phyloP scores from a whole-genome alignment of 1,284 basidiomycete genomes.

The Ceratorhiza oryzae-sativae region DNA sequence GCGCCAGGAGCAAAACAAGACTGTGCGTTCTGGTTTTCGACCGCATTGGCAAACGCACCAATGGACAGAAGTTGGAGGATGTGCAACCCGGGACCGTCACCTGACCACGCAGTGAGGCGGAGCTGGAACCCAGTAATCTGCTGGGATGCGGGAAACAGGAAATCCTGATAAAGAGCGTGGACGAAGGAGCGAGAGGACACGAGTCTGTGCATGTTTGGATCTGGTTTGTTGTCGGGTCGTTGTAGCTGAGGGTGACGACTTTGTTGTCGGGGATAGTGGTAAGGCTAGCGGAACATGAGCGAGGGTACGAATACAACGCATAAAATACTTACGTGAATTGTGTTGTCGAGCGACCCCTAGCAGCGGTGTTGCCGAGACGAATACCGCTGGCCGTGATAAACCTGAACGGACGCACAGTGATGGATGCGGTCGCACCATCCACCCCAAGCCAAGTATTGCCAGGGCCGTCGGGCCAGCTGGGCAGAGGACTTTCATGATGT shows the following conservation, averaged over 20 bases:
- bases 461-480: slow-evolving; percentile 80
- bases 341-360: slow-evolving; percentile 78
- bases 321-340: slow-evolving; percentile 75
- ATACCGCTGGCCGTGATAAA: slow-evolving; percentile 79
- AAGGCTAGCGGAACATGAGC: slow-evolving; percentile 58
- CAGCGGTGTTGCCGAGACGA: slow-evolving; percentile 90
- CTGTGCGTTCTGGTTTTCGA: slow-evolving; percentile 63
- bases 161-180: slow-evolving; percentile 86
- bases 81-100: slow-evolving; percentile 82
- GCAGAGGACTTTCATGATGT: slow-evolving; percentile 82
- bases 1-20: slow-evolving; percentile 79
- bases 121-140: slow-evolving; percentile 84
- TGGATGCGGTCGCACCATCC: slow-evolving; percentile 70
- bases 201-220: slow-evolving; percentile 72
- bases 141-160: slow-evolving; percentile 71
- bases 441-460: slow-evolving; percentile 85
- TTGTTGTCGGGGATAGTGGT: slow-evolving; percentile 89
- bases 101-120: slow-evolving; percentile 78
- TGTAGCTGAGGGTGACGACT: slow-evolving; percentile 75
- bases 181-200: slow-evolving; percentile 78
- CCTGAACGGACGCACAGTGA: slow-evolving; percentile 78
- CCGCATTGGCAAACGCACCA: slow-evolving; percentile 83
- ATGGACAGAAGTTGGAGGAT: slow-evolving; percentile 89
- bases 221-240: slow-evolving; percentile 76
- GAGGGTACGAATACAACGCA: slow-evolving; percentile 21